These are phyloP conservation scores for Cutaneotrichosporon sp. DNA, from an alignment of 1,284 basidiomycete genomes.

Conservation along the genomic window DNA sequence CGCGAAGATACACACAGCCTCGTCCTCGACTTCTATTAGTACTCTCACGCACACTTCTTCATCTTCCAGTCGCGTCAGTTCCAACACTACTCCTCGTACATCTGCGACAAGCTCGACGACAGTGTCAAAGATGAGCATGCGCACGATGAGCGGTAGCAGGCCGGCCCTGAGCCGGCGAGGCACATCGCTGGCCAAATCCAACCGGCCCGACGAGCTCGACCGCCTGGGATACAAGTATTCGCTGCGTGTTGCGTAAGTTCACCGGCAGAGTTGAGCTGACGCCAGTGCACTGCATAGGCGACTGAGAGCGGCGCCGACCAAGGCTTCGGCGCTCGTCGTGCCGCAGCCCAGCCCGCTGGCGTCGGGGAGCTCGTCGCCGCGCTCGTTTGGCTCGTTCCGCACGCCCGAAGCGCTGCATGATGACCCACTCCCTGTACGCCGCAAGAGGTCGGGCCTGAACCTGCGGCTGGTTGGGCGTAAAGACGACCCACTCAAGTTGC, in stretches of 20 bases:
- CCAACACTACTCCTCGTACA: background rate
- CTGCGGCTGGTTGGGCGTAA: constrained; percentile 22
- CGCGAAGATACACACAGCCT: background rate
- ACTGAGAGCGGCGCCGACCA: background rate
- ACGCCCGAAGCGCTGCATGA: constrained; percentile 11
- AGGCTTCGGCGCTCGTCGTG: background rate
- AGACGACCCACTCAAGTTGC: constrained; percentile 35
- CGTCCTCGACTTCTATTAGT: background rate
- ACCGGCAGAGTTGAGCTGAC: background rate
- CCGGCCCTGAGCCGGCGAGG: too few relatives aligned
- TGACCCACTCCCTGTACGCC: constrained; percentile 3
- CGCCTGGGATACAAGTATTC: constrained; percentile 40
- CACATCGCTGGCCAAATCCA: too few relatives aligned
- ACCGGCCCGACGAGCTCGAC: constrained; percentile 33
- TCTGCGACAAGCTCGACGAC: too few relatives aligned
- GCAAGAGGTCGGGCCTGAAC: constrained; percentile 25
- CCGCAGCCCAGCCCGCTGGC: constrained; percentile 1
- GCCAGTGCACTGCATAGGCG: constrained; percentile 16
- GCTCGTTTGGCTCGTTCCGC: constrained; percentile 1
- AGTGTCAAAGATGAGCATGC: background rate
- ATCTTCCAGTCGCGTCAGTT: background rate
- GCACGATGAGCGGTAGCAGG: background rate
- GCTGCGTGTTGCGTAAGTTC: constrained; percentile 43
- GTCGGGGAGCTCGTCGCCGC: background rate
- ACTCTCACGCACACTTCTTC: background rate